Evolutionary conservation across 2,329 filamentous ascomycete species (phyloP), one percentile per base, ranked within the genome.

Genomic region (Hypoxylon sp.): DNA sequence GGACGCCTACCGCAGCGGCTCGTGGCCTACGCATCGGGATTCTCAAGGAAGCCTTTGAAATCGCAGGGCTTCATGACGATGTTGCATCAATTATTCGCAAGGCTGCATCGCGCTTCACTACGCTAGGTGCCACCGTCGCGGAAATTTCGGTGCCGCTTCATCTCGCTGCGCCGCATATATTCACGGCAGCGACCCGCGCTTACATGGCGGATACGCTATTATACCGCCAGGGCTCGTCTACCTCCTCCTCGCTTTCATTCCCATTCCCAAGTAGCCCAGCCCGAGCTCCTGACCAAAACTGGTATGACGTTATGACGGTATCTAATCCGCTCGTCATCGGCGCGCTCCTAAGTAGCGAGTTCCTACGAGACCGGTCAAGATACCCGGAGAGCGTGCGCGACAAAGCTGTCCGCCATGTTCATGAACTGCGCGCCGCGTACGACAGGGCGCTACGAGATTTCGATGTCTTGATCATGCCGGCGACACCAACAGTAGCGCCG

Each of bases 391-490:
- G 70, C 5, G 73, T 80, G 7, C 78, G 82, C 34, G 80, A 79
- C 34, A 85, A 86, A 74, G 83, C 82, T 0, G 77, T 84, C 63
- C 79, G 80, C 45, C 81, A 84, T 60, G 80, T 82, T 0, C 80
- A 81, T 52, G 75, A 85, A 72, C 75, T 86, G 23, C 78, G 83
- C 2, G 82, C 79, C 3, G 83, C 82, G 2, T 86, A 86, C 71
- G 83, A 86, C 69, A 66, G 70, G 11, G 83, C 79, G 0, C 72
- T 86, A 6, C 73, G 75, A 23, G 72, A 79, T 0, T 77, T 82
- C n/a, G 85, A 87, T 68, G 79, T 86, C 4, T 74, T 87, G 9
- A 69, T 87, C 45, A 82, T 82, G 60, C 84, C 85, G 0, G 80
- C 81, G 6, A 82, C 81, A 28, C 82, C 83, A 5, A 80, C 79